Percentiles rank a stretch among this genome's conserved stretches.
These are phyloP conservation scores for Breynia disticha DNA, from an alignment of 441 rosid genomes.

Conservation along the genomic window DNA sequence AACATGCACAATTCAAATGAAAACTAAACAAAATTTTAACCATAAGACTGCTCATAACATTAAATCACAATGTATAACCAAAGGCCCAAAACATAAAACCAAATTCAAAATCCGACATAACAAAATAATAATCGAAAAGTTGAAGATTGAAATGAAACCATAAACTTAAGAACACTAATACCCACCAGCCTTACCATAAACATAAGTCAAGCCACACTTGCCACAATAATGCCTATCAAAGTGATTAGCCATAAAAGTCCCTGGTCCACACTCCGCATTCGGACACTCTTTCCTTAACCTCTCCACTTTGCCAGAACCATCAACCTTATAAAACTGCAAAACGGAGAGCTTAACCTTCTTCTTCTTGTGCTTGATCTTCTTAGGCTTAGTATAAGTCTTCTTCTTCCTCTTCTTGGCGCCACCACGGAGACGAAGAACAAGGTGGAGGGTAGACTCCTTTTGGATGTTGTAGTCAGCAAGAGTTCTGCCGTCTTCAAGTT, in stretches of 20 bases:
- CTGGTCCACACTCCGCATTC: constrained; percentile 72
- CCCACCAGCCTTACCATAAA: constrained; percentile 67
- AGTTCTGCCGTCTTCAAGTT: constrained; percentile 83
- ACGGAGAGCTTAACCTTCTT: constrained; percentile 89
- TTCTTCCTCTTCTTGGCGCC: constrained; percentile 94
- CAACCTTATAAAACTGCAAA: constrained; percentile 71
- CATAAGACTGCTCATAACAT: too few relatives aligned
- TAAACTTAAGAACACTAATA: constrained; percentile 29
- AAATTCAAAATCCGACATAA: too few relatives aligned
- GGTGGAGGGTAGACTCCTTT: constrained; percentile 81
- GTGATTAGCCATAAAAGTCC: constrained; percentile 85
- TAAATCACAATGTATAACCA: too few relatives aligned
- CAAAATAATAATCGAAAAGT: too few relatives aligned
- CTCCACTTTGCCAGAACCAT: constrained; percentile 68
- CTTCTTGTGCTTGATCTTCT: constrained; percentile 86
- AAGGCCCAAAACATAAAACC: too few relatives aligned
- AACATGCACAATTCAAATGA: too few relatives aligned
- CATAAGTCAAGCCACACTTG: constrained; percentile 79
- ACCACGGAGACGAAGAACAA: constrained; percentile 76
- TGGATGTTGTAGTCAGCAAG: constrained; percentile 87
- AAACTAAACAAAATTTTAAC: too few relatives aligned
- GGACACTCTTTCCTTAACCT: constrained; percentile 83
- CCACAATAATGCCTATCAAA: constrained; percentile 85
- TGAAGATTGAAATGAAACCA: neutral
- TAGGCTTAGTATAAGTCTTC: constrained; percentile 91